Percentiles rank a stretch among this genome's conserved stretches.
phyloP scores from a whole-genome alignment of 345 rosid genomes.

The Salix dunnii region DNA sequence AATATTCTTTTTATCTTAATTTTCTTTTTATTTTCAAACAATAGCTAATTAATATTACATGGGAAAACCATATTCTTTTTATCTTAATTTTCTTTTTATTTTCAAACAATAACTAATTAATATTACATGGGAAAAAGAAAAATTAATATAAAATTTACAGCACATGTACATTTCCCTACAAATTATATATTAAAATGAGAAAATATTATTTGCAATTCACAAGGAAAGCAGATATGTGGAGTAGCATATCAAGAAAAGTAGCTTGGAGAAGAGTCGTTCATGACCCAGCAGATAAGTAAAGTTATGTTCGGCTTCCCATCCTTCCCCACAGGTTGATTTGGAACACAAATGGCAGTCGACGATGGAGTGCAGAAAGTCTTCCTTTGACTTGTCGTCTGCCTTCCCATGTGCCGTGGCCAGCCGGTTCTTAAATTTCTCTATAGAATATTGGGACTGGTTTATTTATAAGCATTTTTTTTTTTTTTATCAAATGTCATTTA shows the following conservation, averaged over 20 bases:
- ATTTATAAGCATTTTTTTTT: too few relatives aligned
- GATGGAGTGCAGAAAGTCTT: background rate
- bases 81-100: too few relatives aligned
- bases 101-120: too few relatives aligned
- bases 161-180: too few relatives aligned
- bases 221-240: background rate
- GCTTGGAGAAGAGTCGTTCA: background rate
- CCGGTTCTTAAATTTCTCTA: background rate
- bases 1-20: too few relatives aligned
- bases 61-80: too few relatives aligned
- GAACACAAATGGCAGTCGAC: background rate
- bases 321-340: background rate
- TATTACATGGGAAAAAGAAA: too few relatives aligned
- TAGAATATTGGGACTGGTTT: background rate
- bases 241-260: background rate
- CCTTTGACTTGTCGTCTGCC: background rate
- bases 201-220: background rate
- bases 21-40: too few relatives aligned
- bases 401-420: background rate
- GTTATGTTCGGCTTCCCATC: background rate
- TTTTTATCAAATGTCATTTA: too few relatives aligned
- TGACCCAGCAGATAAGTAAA: background rate
- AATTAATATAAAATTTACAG: too few relatives aligned
- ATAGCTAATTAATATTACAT: too few relatives aligned
- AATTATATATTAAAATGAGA: background rate